Evolutionary conservation across 768 basidiomycete genomes (phyloP), one percentile per base, ranked within the genome.

Genomic region (Vararia minispora): DNA sequence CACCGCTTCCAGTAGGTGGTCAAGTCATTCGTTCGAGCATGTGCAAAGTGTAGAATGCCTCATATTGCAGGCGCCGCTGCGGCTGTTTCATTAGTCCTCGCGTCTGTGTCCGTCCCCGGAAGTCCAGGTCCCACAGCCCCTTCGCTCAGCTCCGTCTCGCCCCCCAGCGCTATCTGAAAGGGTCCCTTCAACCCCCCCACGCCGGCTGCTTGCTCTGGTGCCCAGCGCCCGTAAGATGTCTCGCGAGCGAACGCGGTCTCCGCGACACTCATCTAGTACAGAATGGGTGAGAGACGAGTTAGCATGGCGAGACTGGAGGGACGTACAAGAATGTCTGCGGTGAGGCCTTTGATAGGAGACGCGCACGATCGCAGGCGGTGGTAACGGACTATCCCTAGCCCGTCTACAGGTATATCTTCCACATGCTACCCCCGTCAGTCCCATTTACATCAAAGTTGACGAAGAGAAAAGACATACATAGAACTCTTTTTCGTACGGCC

Each of bases 301-400:
- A 22, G 16, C 10, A 2, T 22, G n/a, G 6, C 22, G 18, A 24
- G 14, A 8, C 12, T 9, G 28, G 33, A 17, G 0, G 13, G 5
- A 41, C 79, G 42, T 46, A 87, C 86, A 36, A 92, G 60, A 12
- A 92, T 83, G 46, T 88, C 82, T 2, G 84, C 67, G 1, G 88
- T 91, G 2, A 92, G 57, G 1, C 89, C 89, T 55, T 88, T 88
- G 41, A 92, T 69, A 0, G 88, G 77, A 13, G 87, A 88, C 1
- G 79, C 79, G 0, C 66, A 66, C 3, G 80, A 78, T 25, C 85
- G 71, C 50, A 94, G 80, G 6, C 89, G 77, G 52, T 92, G 86
- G 74, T 87, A 79, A 12, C 90, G 73, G 48, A 90, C 91, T 0
- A 59, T 47, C 8, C 64, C 68, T 6, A 78, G n/a, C n/a, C 71